These are phyloP conservation scores for Backusella westeae DNA, from an alignment of 192 early-diverging fungal species.

Conservation along the genomic window DNA sequence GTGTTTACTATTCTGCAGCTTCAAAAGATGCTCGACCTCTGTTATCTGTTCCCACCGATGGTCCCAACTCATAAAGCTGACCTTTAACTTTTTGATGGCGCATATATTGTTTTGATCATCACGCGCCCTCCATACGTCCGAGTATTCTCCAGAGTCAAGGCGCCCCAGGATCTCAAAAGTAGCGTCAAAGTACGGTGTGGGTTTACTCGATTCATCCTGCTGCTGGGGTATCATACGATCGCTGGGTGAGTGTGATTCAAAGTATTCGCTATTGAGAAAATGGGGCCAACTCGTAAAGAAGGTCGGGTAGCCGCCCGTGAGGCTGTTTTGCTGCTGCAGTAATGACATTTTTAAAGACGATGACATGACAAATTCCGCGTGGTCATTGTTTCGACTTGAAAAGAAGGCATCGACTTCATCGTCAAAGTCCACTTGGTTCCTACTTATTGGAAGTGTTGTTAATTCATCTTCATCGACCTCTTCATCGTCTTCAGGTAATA, in stretches of 20 bases:
- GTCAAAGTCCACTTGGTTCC: not conserved
- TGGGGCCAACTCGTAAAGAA: slow-evolving; percentile 19
- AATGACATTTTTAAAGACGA: slow-evolving; percentile 4
- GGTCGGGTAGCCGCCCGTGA: not conserved
- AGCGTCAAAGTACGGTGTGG: slow-evolving; percentile 66
- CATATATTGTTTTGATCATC: slow-evolving; percentile 59
- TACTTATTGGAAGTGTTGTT: slow-evolving; percentile 5
- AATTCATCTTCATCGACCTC: slow-evolving; percentile 19
- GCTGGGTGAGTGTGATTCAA: slow-evolving; percentile 15
- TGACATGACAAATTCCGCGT: not conserved
- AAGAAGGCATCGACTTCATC: slow-evolving; percentile 32
- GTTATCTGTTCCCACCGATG: slow-evolving; percentile 71
- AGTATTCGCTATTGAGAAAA: slow-evolving; percentile 31
- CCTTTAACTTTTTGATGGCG: slow-evolving; percentile 81
- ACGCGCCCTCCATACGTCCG: slow-evolving; percentile 77
- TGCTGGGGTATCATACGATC: slow-evolving; percentile 11
- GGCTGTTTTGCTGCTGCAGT: not conserved
- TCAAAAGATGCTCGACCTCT: slow-evolving; percentile 83
- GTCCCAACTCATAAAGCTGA: slow-evolving; percentile 62
- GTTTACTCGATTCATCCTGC: not conserved
- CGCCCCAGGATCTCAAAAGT: slow-evolving; percentile 63
- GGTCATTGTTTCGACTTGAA: slow-evolving; percentile 1
- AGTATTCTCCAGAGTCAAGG: slow-evolving; percentile 82
- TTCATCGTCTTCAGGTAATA: slow-evolving; percentile 15
- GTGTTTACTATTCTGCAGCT: slow-evolving; percentile 52